A percentile compares a stretch with the other conserved stretches of the same genome.
These are phyloP conservation scores for Lactarius vividus DNA, from an alignment of 768 basidiomycete genomes.

Conservation along the genomic window DNA sequence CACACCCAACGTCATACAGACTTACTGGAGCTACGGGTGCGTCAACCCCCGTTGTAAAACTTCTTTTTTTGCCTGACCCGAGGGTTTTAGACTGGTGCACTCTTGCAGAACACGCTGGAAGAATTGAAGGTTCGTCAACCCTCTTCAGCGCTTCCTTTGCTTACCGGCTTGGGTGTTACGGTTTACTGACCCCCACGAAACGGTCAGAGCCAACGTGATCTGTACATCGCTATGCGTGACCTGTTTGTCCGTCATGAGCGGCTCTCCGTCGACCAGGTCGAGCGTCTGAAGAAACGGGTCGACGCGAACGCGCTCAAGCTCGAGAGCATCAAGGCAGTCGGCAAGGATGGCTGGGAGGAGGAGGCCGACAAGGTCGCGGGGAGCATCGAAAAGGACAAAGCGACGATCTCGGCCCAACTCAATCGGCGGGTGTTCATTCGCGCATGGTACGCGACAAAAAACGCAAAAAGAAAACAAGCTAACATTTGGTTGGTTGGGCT, in stretches of 20 bases:
- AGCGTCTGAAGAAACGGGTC: conserved; percentile 82
- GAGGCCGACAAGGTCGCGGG: conserved; percentile 75
- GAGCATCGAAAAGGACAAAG: conserved; percentile 82
- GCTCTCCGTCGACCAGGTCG: conserved; percentile 85
- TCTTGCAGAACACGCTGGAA: conserved; percentile 71
- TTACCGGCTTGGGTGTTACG: neutral
- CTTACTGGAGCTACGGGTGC: conserved; percentile 67
- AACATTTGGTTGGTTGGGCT: conserved; percentile 1
- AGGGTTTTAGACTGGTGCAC: conserved; percentile 49
- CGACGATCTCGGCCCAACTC: conserved; percentile 69
- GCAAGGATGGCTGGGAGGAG: conserved; percentile 83
- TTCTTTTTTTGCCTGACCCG: neutral
- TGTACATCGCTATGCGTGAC: conserved; percentile 85
- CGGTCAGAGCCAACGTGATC: conserved; percentile 68
- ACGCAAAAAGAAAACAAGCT: neutral
- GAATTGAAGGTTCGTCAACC: conserved; percentile 59
- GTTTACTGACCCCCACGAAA: neutral
- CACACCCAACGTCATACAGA: conserved; percentile 74
- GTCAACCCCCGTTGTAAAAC: conserved; percentile 29
- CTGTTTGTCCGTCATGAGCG: conserved; percentile 84
- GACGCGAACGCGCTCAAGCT: conserved; percentile 74
- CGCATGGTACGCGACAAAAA: conserved; percentile 53
- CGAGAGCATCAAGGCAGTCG: conserved; percentile 62
- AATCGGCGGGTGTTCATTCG: conserved; percentile 83
- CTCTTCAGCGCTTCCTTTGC: neutral